phyloP scores from a whole-genome alignment of 805 yeast species.

The Saccharomycopsis sp. region DNA sequence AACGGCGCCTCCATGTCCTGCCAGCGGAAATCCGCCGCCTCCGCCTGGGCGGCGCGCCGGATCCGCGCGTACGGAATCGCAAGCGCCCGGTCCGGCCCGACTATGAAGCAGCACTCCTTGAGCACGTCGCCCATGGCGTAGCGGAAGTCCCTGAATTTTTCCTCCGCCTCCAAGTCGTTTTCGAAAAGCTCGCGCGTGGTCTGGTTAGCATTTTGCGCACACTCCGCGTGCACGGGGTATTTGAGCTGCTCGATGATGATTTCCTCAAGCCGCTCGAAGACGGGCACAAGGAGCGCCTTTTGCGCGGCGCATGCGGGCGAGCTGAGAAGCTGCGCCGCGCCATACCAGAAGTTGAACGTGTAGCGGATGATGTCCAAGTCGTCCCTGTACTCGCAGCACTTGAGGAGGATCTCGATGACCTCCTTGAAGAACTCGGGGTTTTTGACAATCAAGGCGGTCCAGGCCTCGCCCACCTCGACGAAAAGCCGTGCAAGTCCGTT shows the following conservation, averaged over 20 bases:
- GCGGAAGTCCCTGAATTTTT: constrained; percentile 87
- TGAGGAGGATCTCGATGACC: constrained; percentile 64
- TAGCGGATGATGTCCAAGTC: constrained; percentile 86
- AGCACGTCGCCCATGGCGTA: constrained; percentile 98
- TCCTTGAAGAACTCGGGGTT: constrained; percentile 64
- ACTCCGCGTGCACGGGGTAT: constrained; percentile 51
- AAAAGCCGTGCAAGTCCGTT: constrained; percentile 69
- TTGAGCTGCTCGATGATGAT: constrained; percentile 62
- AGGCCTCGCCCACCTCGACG: constrained; percentile 90
- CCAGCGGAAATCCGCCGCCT: constrained; percentile 43
- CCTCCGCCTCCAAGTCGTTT: constrained; percentile 74
- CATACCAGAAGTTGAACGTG: constrained; percentile 90
- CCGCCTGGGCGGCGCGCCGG: constrained; percentile 18
- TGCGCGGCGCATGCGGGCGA: constrained; percentile 29
- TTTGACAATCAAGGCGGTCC: constrained; percentile 83
- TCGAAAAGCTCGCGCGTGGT: constrained; percentile 43
- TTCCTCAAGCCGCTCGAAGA: constrained; percentile 51
- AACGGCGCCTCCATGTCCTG: constrained; percentile 86
- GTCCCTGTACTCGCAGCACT: constrained; percentile 64
- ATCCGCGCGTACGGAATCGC: constrained; percentile 42
- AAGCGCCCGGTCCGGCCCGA: constrained; percentile 69
- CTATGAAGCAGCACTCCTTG: constrained; percentile 89
- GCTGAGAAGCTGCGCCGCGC: constrained; percentile 55
- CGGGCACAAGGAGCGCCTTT: constrained; percentile 39
- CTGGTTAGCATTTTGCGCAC: constrained; percentile 1